Evolutionary conservation across 106 monocot genomes (phyloP).

Genomic region (Posidonia australis): DNA sequence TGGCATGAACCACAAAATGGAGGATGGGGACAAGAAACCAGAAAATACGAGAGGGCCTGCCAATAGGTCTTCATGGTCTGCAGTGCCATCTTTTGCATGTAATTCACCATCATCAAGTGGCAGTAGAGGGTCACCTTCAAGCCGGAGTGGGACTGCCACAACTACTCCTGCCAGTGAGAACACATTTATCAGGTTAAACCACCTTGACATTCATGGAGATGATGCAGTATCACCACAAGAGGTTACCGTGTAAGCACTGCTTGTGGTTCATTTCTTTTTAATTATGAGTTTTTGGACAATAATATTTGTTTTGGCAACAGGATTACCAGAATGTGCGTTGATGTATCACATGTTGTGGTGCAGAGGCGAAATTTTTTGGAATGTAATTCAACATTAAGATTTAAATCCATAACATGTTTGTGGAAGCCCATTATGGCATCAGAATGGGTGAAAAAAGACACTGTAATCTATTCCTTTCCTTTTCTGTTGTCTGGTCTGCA

Average conservation of each 20-base stretch:
- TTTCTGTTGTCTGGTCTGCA: no score
- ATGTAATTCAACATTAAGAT: no score
- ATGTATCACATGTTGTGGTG: no score
- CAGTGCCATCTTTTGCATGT: constrained; percentile 34
- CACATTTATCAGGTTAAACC: constrained; percentile 51
- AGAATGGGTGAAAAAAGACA: no score
- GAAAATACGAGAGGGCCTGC: constrained; percentile 5
- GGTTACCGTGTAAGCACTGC: constrained; percentile 26
- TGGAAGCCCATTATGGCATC: no score
- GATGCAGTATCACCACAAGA: constrained; percentile 67
- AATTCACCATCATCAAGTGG: constrained; percentile 74
- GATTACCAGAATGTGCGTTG: not conserved
- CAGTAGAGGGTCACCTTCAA: constrained; percentile 63
- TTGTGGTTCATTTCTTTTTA: constrained; percentile 1
- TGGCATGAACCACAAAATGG: constrained; percentile 5
- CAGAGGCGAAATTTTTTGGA: no score
- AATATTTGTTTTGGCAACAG: not conserved
- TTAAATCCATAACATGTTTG: no score
- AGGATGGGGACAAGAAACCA: not conserved
- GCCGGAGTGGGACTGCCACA: constrained; percentile 40
- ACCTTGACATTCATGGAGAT: constrained; percentile 62
- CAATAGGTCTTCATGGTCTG: constrained; percentile 25
- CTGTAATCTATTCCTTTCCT: no score
- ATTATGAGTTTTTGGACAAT: not conserved
- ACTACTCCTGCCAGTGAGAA: constrained; percentile 65